Evolutionary conservation across 495 filamentous ascomycete genomes (phyloP), one percentile per base, ranked within the genome.

Genomic region (Tetracladium setigerum): DNA sequence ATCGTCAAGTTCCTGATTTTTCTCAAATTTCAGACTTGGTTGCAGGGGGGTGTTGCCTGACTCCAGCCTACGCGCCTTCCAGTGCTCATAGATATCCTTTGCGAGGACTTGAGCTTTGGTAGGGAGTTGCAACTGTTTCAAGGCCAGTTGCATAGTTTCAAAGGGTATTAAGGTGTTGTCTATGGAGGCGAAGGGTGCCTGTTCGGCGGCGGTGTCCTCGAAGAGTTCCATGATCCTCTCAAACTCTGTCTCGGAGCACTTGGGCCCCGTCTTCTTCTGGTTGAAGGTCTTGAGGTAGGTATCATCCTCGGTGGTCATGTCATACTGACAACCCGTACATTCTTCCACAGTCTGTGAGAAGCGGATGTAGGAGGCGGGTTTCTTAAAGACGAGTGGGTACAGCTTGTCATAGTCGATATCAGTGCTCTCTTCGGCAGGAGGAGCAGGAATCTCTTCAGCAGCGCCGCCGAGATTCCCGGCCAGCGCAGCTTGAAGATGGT

Each of bases 291-390:
- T 86, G 46, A 98, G 79, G 62, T 86, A 95, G 18, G 70, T 77
- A 58, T 86, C 85, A 67, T 98, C 92, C 41, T 94, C 87, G 51
- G 83, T 81, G 13, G 79, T 87, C 87, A 96, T 89, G 66, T 91
- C 86, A 78, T 98, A 97, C 50, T 82, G 78, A 61, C 80, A 84
- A 51, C 86, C 83, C 46, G 66, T 71, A 56, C 83, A 91, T 62
- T 98, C 92, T 68, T 98, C 92, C 40, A 98, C 94, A 3, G 92
- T 98, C 48, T 91, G 89, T 47, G 91, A 95, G 71, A 95, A 98
- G 62, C 92, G 87, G 59, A 97, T 95, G 67, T 96, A 97, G 43
- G 89, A 89, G 51, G 84, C 79, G 27, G 94, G 88, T 59, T 92
- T 82, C 59, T 78, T 75, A 67, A 89, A 95, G 37, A 69, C 66